These are phyloP conservation scores for Aspergillus sp. DNA, from an alignment of 2,329 filamentous ascomycete genomes.

Conservation along the genomic window DNA sequence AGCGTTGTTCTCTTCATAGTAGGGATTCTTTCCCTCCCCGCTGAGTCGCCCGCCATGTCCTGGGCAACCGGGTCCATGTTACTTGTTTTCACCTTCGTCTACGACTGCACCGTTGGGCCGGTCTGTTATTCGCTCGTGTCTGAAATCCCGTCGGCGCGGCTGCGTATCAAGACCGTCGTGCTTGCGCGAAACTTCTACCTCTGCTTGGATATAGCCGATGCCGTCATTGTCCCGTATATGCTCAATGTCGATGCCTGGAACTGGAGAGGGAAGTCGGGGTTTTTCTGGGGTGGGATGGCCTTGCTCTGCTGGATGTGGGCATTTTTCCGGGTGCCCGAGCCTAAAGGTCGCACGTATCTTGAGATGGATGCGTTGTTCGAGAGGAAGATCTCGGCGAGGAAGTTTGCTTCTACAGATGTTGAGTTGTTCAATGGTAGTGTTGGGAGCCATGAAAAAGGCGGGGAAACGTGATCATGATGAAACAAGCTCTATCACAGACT, in stretches of 20 bases:
- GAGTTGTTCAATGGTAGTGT: neutral
- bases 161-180: conserved; percentile 56
- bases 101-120: conserved; percentile 55
- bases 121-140: conserved; percentile 54
- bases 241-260: conserved; percentile 79
- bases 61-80: conserved; percentile 48
- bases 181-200: conserved; percentile 49
- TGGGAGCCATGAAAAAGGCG: too few relatives aligned
- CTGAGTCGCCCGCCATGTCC: conserved; percentile 23
- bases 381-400: conserved; percentile 39
- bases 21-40: conserved; percentile 19
- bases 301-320: conserved; percentile 74
- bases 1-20: conserved; percentile 23
- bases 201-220: conserved; percentile 47
- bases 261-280: conserved; percentile 78
- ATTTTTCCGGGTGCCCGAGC: conserved; percentile 74
- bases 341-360: conserved; percentile 72
- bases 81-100: conserved; percentile 53
- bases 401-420: neutral
- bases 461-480: too few relatives aligned
- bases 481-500: too few relatives aligned
- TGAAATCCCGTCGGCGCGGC: conserved; percentile 53
- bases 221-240: conserved; percentile 82
- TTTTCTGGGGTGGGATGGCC: conserved; percentile 77
- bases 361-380: conserved; percentile 81